Conservation (phyloP, 305 asterid genomes). For the Fraxinus paxiana region DNA sequence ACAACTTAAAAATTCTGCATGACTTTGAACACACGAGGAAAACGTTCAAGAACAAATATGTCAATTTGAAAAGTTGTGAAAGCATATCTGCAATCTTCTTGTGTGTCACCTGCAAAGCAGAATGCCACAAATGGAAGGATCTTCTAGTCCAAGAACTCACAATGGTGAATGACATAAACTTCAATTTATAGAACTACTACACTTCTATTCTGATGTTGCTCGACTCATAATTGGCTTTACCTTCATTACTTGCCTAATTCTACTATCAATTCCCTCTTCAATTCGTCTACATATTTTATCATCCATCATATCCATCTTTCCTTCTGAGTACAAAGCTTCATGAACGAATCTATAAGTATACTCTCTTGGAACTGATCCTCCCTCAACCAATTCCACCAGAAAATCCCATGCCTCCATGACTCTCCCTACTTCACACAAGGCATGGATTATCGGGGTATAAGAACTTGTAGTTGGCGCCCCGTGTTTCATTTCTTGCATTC, state of each 20-base stretch:
- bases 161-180: not conserved
- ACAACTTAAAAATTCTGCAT: not conserved
- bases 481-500: slow-evolving; percentile 54
- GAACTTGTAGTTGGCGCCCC: slow-evolving; percentile 63
- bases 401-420: slow-evolving; percentile 54
- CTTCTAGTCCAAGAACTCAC: not conserved
- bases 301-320: slow-evolving; percentile 45
- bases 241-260: slow-evolving; percentile 54
- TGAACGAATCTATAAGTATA: slow-evolving; percentile 58
- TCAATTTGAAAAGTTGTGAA: not conserved
- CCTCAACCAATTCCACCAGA: slow-evolving; percentile 54
- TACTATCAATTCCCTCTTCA: slow-evolving; percentile 51
- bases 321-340: slow-evolving; percentile 38
- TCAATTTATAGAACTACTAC: not conserved
- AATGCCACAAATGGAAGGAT: not conserved
- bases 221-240: slow-evolving; percentile 44
- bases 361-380: slow-evolving; percentile 74
- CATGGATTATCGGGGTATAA: slow-evolving; percentile 67
- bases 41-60: not conserved
- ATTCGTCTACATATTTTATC: slow-evolving; percentile 30
- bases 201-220: not conserved
- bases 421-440: slow-evolving; percentile 73
- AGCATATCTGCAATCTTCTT: not conserved
- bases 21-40: not conserved
- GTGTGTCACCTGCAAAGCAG: not conserved